Base-by-base conservation (phyloP, 129 eudicot species). In the Escallonia herrerae region DNA sequence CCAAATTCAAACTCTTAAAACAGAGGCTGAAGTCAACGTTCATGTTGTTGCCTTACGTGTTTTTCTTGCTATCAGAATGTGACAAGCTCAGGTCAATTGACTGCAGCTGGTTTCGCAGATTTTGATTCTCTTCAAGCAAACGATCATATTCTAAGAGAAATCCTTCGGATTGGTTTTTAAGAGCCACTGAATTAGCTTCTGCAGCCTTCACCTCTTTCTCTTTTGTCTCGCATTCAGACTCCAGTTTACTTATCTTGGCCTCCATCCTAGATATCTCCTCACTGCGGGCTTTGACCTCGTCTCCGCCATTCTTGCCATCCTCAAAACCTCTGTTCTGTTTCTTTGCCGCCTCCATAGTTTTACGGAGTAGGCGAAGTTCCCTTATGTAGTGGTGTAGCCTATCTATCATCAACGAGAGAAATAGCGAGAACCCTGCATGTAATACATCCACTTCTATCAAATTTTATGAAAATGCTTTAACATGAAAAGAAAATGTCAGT, bases 361-460 rank as follows among this genome's bases (percentile, higher is more conserved):
- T 84, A 63, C 91, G 72, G 13, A 84, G 82, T 46, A 76, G 63
- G 12, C 89, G 76, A 22, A 84, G 88, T 67, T 87, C 88, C 61
- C 89, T 72, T 43, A 87, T 88, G 77, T 88, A 84, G 44, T 88
- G 86, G 72, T 88, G 96, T 61, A 84, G 78, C 43, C 91, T 75
- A 55, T 88, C 91, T 38, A 88, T 78, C 91, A 88, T 88, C 39
- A 88, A 74, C 39, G 89, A 76, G 10, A 88, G 73, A 45, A 87
- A 84, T 43, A 87, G 80, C 12, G 77, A 65, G 57, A 87, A 87
- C 60, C 89, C 95, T 87, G 84, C 80, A 72, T 46, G 37, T 2
- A 62, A 42, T 12, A 8, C 55, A 44, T 7, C 8, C 22, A 44
- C 42, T 12, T 38, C 37, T 22, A 40, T 43, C 12, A 69, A 44